Evolutionary conservation across 2,329 filamentous ascomycete species (phyloP), one percentile per base, ranked within the genome.

Genomic region (Sarocladium kiliense): DNA sequence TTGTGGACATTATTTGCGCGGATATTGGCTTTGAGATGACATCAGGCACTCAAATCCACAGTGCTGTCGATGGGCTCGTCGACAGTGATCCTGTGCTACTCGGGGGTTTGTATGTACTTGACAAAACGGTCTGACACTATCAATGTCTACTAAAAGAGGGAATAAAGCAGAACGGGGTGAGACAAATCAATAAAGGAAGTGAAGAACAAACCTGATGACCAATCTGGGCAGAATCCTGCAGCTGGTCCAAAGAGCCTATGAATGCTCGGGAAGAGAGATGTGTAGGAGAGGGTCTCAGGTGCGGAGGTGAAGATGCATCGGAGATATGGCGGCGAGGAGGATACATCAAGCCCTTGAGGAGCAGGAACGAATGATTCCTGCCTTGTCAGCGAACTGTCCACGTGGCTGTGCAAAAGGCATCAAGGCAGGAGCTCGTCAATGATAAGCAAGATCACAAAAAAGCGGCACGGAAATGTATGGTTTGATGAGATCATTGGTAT

Each of bases 191-290:
- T n/a, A 34, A 30, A 41, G 23, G 21, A 30, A 34, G 18, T 44
- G 21, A 30, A 26, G 44, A 54, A 32, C 36, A 42, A 54, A 54
- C 27, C 37, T 54, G 36, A 30, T 54, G 53, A 21, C 18, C 4
- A 23, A 45, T 25, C 16, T 18, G 25, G 3, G 44, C 9, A 16
- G 10, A 32, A 5, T 3, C 26, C 26, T 32, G 18, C 26, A 10
- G n/a, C 14, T 49, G 23, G 23, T 49, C 5, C 14, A 18, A 6
- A n/a, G 26, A 44, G 25, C 27, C 7, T 39, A 54, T 41, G 12
- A 19, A 36, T 54, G 50, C 34, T 37, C 21, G 50, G 50, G 27
- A 30, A 21, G n/a, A 26, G 9, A 18, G 6, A 30, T 30, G n/a
- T 25, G 53, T 12, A 26, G 36, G 37, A 26, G 16, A 47, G 23